These are phyloP conservation scores for Botrytis hyacinthi DNA, from an alignment of 2,329 filamentous ascomycete species.

Conservation along the genomic window DNA sequence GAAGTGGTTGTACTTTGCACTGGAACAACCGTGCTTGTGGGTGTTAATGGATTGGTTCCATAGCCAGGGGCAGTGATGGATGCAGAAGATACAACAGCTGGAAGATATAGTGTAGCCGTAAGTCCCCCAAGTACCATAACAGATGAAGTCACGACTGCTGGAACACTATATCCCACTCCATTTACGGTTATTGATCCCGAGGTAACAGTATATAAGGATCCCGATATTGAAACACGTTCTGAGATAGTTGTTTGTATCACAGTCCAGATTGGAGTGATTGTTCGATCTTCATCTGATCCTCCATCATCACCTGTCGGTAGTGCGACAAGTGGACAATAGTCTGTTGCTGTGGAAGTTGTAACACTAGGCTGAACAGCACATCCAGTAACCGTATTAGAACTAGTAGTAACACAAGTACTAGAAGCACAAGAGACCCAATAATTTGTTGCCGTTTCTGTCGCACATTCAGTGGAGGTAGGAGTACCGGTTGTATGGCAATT, in stretches of 20 bases:
- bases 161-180: neutral
- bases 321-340: neutral
- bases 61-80: neutral
- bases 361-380: neutral
- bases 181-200: neutral
- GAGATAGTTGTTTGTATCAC: neutral
- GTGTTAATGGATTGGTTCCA: neutral
- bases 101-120: neutral
- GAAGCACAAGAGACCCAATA: neutral
- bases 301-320: neutral
- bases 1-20: neutral
- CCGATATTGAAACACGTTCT: neutral
- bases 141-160: neutral
- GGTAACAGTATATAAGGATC: neutral
- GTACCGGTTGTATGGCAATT: neutral
- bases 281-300: neutral
- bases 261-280: neutral
- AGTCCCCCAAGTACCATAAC: neutral
- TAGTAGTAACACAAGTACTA: neutral
- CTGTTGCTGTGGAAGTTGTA: neutral
- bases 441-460: neutral
- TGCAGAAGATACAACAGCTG: neutral
- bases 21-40: neutral
- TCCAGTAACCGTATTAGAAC: neutral
- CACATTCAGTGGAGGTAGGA: neutral